Base-by-base conservation (phyloP, 1,284 basidiomycete genomes). In the Heterobasidion annosum region DNA sequence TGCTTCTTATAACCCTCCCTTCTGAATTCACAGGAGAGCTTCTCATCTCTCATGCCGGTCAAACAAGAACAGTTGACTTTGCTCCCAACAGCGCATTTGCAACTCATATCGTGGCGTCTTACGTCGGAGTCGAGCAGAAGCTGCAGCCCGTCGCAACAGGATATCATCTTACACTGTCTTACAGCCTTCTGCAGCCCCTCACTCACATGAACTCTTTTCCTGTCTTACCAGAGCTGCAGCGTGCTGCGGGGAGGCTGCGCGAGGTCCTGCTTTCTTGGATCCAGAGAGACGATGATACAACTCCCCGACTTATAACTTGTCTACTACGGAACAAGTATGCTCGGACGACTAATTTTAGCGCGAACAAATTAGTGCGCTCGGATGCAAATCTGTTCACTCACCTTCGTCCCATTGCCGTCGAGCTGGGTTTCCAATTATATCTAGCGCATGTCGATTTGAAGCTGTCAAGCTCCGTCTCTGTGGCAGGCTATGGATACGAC, bases 401-500 rank as follows among this genome's bases (percentile, higher is more conserved):
- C n/a, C n/a, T n/a, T n/a, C n/a, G n/a, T n/a, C n/a, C n/a, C n/a
- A n/a, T n/a, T n/a, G n/a, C n/a, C n/a, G n/a, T n/a, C n/a, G n/a
- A n/a, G n/a, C n/a, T n/a, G n/a, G n/a, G n/a, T n/a, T n/a, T n/a
- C n/a, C n/a, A n/a, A n/a, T n/a, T n/a, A n/a, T 40, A 40, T 40
- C 37, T 40, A 2, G 37, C 37, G n/a, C 37, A 40, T 1, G 8
- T 40, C 37, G 37, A 40, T 12, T 5, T 40, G 0, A 10, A 10
- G 37, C 37, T 0, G 4, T 40, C n/a, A n/a, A 3, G 0, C 4
- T 1, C 37, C 2, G 12, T 1, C 37, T 40, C 37, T 8, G 12
- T 5, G 3, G 0, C 37, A n/a, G 10, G 7, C 0, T 1, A 4
- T 4, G 25, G 4, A 25, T 25, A 2, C 1, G 25, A 4, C 25